Evolutionary conservation across 139 green algal species (phyloP), one percentile per base, ranked within the genome.

Genomic region (Chlorella sp.): DNA sequence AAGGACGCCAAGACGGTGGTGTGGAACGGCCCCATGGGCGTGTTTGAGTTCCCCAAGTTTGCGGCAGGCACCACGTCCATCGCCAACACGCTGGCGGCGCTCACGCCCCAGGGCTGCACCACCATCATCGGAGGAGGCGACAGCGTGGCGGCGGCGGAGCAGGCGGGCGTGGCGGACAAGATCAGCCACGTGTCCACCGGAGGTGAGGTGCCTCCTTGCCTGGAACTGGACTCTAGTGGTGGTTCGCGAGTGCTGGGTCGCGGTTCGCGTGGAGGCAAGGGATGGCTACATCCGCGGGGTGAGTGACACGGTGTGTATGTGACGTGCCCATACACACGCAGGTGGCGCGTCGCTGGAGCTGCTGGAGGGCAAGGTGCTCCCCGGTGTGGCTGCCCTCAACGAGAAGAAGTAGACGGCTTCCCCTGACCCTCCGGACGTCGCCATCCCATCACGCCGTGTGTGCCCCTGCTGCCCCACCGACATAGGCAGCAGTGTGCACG

Each of bases 41-140:
- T 98, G 74, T 99, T 99, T 66, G 95, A 99, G 89, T 94, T 98
- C 73, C 90, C 95, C 61, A 91, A 91, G 65, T 98, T 98, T 72
- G 86, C 93, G 67, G 90, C 84, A 69, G 94, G 94, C 72, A 98
- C 94, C 36, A 86, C 94, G 64, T 72, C 81, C 42, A 90, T 99
- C 64, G 95, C 95, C 69, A 79, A 97, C 60, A 94, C 85, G 66
- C 87, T 99, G 69, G 91, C 94, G 23, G 87, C 90, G 64, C 79
- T 97, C 65, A 93, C 85, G 36, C 81, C 76, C 67, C 86, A 90
- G 79, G 90, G 87, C 70, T 69, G 75, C 69, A 97, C 88, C 81
- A 98, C 95, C 80, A 98, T 99, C 88, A 97, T 99, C 74, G 96
- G 96, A 79, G 96, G 96, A 62, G 96, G 96, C 72, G 96, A 99